Base-by-base conservation (phyloP, 108 stramenopile species). In the Cyclotella distinguenda region DNA sequence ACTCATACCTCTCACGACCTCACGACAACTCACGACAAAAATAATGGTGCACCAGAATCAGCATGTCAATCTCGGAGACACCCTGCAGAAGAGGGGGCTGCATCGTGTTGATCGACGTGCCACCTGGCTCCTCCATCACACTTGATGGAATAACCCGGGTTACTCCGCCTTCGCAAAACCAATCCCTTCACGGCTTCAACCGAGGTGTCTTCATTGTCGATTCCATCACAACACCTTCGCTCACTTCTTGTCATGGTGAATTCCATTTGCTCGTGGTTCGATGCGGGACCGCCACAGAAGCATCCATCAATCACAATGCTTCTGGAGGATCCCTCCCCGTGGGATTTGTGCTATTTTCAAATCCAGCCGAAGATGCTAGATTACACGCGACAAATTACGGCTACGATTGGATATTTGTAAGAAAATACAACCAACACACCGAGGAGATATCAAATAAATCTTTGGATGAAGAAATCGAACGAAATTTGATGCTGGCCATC, bases 401-500 rank as follows among this genome's bases (percentile, higher is more conserved):
- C 9, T 59, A 58, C 23, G 62, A 75, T 26, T 81, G 82, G 82
- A 57, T 80, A 18, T 70, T 86, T 62, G 69, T 83, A 26, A 59
- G 84, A 33, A 55, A 52, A 48, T 94, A 89, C 50, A 79, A 89
- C 82, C 74, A 71, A 15, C 59, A 51, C 18, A 90, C 86, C 0
- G 93, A 94, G 69, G 93, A 94, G 80, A 71, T 89, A 9, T 87
- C 86, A 4, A 58, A 71, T 15, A 51, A 64, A 42, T 44, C 74
- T n/a, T 50, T 88, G 13, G 87, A 88, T 36, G 76, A 67, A 16
- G 28, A 71, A 25, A 85, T 84, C 13, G 19, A 48, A 16, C 13
- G 52, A 1, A 86, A 90, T 71, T 40, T 88, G 22, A 9, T 76
- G 28, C 4, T 56, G 2, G 82, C 83, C 31, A 76, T 87, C 15